Conservation (phyloP, 2,329 filamentous ascomycete genomes). For the Cladosporium sp. region DNA sequence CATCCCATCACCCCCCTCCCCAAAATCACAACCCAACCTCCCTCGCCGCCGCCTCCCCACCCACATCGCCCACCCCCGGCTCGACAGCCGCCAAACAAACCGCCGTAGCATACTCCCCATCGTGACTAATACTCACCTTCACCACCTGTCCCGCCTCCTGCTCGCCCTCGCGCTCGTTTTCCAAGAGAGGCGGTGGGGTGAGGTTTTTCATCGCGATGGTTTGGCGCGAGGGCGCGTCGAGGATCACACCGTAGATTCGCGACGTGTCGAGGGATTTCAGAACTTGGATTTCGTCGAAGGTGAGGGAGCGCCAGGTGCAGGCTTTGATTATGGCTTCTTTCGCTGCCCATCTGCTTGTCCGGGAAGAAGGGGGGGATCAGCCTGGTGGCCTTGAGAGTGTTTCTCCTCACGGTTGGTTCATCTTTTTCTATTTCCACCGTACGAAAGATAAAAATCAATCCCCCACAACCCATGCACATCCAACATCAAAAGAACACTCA, state of each 20-base stretch:
- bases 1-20: too few species aligned
- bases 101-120: constrained; percentile 74
- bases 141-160: constrained; percentile 49
- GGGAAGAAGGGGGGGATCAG: too few species aligned
- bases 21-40: too few species aligned
- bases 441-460: too few species aligned
- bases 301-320: constrained; percentile 24
- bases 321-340: constrained; percentile 49
- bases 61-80: neutral
- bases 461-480: too few species aligned
- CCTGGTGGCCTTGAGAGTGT: too few species aligned
- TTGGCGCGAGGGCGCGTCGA: constrained; percentile 39
- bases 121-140: constrained; percentile 78
- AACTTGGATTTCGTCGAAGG: constrained; percentile 34
- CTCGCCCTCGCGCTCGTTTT: neutral
- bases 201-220: too few species aligned
- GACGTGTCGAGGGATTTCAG: neutral
- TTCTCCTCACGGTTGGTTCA: too few species aligned
- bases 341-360: constrained; percentile 44
- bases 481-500: neutral
- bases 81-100: constrained; percentile 53
- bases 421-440: too few species aligned
- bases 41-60: neutral
- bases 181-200: neutral
- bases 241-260: constrained; percentile 51